Conservation (phyloP, 208 protist species). For the Phytomonas sp. region DNA sequence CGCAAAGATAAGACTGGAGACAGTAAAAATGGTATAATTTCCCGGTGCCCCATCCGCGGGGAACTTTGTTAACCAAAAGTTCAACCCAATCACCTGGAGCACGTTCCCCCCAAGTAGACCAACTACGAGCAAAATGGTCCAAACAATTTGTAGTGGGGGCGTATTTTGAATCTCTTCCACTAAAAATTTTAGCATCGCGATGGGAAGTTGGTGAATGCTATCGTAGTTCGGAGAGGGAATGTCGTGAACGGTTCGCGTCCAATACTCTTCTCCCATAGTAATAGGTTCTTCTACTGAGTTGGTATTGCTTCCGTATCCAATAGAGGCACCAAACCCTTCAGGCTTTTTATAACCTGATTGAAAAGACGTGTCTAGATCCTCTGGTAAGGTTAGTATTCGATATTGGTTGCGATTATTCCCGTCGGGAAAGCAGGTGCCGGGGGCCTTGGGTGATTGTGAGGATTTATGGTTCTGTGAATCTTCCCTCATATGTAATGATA, state of each 20-base stretch:
- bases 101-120: slow-evolving; percentile 59
- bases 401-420: not conserved
- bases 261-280: not conserved
- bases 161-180: slow-evolving; percentile 16
- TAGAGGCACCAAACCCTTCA: not conserved
- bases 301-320: not conserved
- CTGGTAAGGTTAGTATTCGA: not conserved
- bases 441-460: not conserved
- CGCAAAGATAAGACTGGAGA: slow-evolving; percentile 52
- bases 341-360: not conserved
- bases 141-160: slow-evolving; percentile 21
- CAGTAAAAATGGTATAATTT: slow-evolving; percentile 72
- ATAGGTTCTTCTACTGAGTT: not conserved
- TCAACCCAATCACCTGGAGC: slow-evolving; percentile 71
- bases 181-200: slow-evolving; percentile 6
- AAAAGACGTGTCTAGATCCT: not conserved
- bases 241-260: not conserved
- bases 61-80: slow-evolving; percentile 72
- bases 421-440: not conserved
- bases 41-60: slow-evolving; percentile 34
- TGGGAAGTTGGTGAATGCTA: not conserved
- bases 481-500: too few relatives aligned
- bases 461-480: not conserved
- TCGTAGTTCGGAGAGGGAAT: not conserved
- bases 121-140: slow-evolving; percentile 34